phyloP scores from a whole-genome alignment of 495 filamentous ascomycete species.

The Penicillium odoratum region DNA sequence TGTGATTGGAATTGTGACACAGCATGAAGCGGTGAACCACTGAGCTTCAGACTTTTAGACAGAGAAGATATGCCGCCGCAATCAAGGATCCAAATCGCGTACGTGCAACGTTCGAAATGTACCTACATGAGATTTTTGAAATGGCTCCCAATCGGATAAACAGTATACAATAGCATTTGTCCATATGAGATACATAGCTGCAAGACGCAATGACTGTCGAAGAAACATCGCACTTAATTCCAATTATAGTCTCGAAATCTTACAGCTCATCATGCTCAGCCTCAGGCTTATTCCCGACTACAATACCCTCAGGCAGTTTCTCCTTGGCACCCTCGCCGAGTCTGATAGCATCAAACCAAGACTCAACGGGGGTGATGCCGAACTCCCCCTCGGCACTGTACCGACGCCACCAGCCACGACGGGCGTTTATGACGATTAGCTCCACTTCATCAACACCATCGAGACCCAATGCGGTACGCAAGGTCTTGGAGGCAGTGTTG shows the following conservation, averaged over 20 bases:
- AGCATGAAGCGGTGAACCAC: too few species aligned
- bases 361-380: slow-evolving; percentile 62
- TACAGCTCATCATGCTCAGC: slow-evolving; percentile 46
- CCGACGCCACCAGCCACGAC: slow-evolving; percentile 80
- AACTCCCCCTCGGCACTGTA: slow-evolving; percentile 60
- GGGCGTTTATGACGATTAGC: slow-evolving; percentile 79
- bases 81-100: too few species aligned
- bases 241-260: neutral
- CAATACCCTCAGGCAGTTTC: slow-evolving; percentile 73
- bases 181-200: neutral
- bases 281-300: slow-evolving; percentile 51
- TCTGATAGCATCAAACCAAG: slow-evolving; percentile 84
- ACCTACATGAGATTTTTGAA: too few species aligned
- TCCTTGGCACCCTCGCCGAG: slow-evolving; percentile 82
- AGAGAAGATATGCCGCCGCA: too few species aligned
- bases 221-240: neutral
- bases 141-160: too few species aligned
- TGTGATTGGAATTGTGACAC: too few species aligned
- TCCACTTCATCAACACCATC: slow-evolving; percentile 47
- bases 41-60: neutral
- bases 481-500: slow-evolving; percentile 55
- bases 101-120: too few species aligned
- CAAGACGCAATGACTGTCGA: neutral
- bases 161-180: too few species aligned
- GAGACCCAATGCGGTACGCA: slow-evolving; percentile 65